Evolutionary conservation across 805 yeast species (phyloP), one percentile per base, ranked within the genome.

Genomic region (Nakazawaea sp.): DNA sequence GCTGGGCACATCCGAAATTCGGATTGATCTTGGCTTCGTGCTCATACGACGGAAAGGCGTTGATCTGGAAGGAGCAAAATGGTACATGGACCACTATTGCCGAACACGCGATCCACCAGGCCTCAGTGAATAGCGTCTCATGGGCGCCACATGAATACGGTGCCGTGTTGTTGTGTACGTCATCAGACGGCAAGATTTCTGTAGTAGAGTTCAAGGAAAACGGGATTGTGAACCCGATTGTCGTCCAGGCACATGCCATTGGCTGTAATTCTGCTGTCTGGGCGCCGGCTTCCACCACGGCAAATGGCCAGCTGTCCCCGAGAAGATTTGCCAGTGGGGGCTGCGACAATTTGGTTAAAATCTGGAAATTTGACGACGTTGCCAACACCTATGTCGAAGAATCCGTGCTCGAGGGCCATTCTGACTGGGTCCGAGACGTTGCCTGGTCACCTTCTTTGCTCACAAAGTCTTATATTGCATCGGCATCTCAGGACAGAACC

Each of bases 101-200:
- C 8, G 86, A 81, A 52, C 95, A 88, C 58, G 70, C 81, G 4
- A 83, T 78, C 25, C 98, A 92, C 61, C 86, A 81, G 51, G 97
- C 96, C 17, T 83, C 95, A 39, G 97, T 92, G 11, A 92, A 92
- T 62, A 80, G 95, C 36, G 90, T 92, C 18, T 72, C 80, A 38
- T 92, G 98, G 98, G 96, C 96, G 9, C 97, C 97, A 13, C 95
- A 86, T 52, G 97, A 90, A 61, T 82, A 84, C 51, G 97, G 98
- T 16, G 96, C 97, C 4, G 73, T 87, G 35, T 71, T 92, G 48
- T 66, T 90, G 45, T 88, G 95, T 49, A 81, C 95, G 2, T 88
- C 97, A 1, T 81, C 94, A 18, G 98, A 92, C 58, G 98, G 98
- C 24, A 77, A 76, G 47, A 88, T 86, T 18, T 85, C 96, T 3